Evolutionary conservation across 1,139 yeast species (phyloP).

Genomic region (Spathaspora sp.): DNA sequence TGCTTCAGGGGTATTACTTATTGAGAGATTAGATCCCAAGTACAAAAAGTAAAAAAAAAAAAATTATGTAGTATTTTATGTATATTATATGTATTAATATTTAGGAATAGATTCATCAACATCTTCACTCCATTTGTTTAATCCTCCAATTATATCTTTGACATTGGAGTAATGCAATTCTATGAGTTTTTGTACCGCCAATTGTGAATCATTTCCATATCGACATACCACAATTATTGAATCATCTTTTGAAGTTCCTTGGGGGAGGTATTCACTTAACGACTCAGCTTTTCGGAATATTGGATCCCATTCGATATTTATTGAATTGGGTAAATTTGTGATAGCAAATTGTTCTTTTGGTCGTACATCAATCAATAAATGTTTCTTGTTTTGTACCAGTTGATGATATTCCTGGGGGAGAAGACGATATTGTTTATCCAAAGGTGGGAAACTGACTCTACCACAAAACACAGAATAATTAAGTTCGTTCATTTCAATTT

Average conservation of each 20-base stretch:
- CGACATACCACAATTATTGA: conserved; percentile 65
- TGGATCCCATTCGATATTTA: conserved; percentile 62
- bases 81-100: conserved; percentile 40
- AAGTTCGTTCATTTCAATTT: conserved; percentile 46
- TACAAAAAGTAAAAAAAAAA: not conserved
- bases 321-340: conserved; percentile 56
- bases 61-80: not conserved
- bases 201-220: conserved; percentile 87
- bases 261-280: conserved; percentile 26
- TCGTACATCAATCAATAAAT: conserved; percentile 70
- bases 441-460: conserved; percentile 34
- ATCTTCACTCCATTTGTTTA: conserved; percentile 64
- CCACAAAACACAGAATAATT: conserved; percentile 82
- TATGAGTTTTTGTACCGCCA: conserved; percentile 60
- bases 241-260: conserved; percentile 20
- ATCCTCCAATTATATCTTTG: conserved; percentile 77
- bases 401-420: conserved; percentile 43
- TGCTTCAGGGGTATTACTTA: conserved; percentile 61
- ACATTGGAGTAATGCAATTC: conserved; percentile 50
- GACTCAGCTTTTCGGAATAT: conserved; percentile 35
- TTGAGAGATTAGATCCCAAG: conserved; percentile 53
- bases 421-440: conserved; percentile 44
- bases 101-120: conserved; percentile 66
- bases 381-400: conserved; percentile 10
- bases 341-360: conserved; percentile 75